A percentile compares a stretch with the other conserved stretches of the same genome.
These are phyloP conservation scores for Triticum timopheevii DNA, from an alignment of 176 grass and related monocot genomes.

Conservation along the genomic window DNA sequence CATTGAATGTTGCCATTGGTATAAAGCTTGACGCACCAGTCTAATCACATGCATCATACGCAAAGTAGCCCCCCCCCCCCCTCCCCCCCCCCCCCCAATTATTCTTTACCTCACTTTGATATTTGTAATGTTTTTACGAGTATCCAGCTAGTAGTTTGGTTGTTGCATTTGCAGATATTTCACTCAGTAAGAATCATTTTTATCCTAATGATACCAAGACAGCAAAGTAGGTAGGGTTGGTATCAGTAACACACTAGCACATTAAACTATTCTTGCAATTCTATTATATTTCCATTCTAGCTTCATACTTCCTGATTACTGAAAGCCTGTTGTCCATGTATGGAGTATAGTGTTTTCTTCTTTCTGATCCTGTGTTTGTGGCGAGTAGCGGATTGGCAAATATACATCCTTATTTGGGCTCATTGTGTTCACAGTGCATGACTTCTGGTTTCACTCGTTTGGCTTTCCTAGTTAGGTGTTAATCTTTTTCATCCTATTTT, in stretches of 20 bases:
- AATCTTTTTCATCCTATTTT: constrained; percentile 35
- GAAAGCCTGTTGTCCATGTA: constrained; percentile 10
- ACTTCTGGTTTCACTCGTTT: not conserved
- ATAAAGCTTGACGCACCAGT: not conserved
- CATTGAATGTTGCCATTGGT: constrained; percentile 17
- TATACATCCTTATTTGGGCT: constrained; percentile 13
- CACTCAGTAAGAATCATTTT: not conserved
- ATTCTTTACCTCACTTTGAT: not conserved
- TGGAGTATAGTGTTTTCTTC: not conserved
- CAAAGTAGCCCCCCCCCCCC: not conserved
- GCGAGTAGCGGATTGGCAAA: constrained; percentile 12
- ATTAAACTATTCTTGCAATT: not conserved
- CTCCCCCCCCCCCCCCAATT: not conserved
- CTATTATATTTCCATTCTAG: constrained; percentile 2
- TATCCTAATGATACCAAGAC: not conserved
- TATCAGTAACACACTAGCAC: not conserved
- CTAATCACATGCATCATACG: constrained; percentile 2
- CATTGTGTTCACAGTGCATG: constrained; percentile 11
- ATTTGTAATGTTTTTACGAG: not conserved
- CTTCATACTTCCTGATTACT: constrained; percentile 6
- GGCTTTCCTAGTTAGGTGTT: constrained; percentile 15
- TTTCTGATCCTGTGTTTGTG: not conserved
- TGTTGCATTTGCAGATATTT: not conserved
- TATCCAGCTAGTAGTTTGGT: not conserved
- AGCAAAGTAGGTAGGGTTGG: not conserved